phyloP scores from a whole-genome alignment of 495 filamentous ascomycete species.

The Penicillium turbatum region DNA sequence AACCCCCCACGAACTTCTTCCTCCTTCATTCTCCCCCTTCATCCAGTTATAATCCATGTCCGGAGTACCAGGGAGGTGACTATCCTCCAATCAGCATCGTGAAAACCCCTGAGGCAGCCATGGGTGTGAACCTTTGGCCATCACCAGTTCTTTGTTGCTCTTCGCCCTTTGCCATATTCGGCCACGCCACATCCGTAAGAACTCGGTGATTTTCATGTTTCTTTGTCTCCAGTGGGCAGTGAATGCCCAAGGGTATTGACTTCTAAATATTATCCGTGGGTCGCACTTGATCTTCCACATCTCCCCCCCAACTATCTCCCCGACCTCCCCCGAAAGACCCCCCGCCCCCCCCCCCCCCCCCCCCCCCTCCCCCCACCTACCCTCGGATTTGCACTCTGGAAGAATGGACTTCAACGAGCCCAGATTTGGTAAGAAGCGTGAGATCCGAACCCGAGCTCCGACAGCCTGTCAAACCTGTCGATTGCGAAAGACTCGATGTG shows the following conservation, averaged over 20 bases:
- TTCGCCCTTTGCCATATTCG: constrained; percentile 4
- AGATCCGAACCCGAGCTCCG: constrained; percentile 27
- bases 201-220: constrained; percentile 8
- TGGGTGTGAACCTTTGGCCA: constrained; percentile 5
- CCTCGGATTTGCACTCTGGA: constrained; percentile 8
- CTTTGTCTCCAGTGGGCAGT: constrained; percentile 12
- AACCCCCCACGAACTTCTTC: not conserved
- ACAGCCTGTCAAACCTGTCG: constrained; percentile 31
- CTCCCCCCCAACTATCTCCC: constrained; percentile 12
- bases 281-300: constrained; percentile 12
- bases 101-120: constrained; percentile 11
- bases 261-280: constrained; percentile 18
- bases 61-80: constrained; percentile 4
- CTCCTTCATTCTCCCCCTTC: no score
- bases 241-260: not conserved
- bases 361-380: no score
- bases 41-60: not conserved
- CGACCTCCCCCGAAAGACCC: constrained; percentile 10
- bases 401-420: constrained; percentile 19
- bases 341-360: no score
- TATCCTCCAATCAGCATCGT: constrained; percentile 12
- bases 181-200: constrained; percentile 6
- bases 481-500: constrained; percentile 29
- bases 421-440: constrained; percentile 20
- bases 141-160: constrained; percentile 6